Conservation (phyloP, 768 basidiomycete species). For the Boletus fagicola region DNA sequence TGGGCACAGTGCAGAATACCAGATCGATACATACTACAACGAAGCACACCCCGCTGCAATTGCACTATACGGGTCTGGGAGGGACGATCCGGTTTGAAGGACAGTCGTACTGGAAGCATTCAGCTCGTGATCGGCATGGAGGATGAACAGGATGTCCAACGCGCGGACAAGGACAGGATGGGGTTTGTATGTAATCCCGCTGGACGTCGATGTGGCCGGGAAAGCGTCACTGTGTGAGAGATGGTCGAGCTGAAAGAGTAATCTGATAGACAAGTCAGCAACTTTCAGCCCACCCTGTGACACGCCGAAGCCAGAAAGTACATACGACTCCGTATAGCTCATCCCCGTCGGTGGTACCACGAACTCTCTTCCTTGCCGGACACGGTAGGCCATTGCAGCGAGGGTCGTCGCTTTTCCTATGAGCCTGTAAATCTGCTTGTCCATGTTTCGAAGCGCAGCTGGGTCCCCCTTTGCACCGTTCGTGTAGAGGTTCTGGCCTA, state of each 20-base stretch:
- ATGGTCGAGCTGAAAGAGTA: conserved; percentile 90
- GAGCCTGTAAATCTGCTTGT: conserved; percentile 87
- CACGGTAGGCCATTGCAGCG: conserved; percentile 94
- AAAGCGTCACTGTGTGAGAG: conserved; percentile 40
- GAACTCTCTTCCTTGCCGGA: conserved; percentile 87
- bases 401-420: conserved; percentile 88
- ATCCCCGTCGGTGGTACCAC: conserved; percentile 80
- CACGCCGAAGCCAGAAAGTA: background rate
- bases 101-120: conserved; percentile 87
- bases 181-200: conserved; percentile 60
- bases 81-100: conserved; percentile 82
- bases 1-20: background rate
- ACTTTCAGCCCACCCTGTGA: background rate
- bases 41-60: conserved; percentile 89
- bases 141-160: conserved; percentile 81
- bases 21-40: conserved; percentile 61
- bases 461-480: conserved; percentile 63
- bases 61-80: conserved; percentile 89
- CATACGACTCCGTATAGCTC: conserved; percentile 78
- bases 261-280: conserved; percentile 40
- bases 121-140: conserved; percentile 90
- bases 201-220: conserved; percentile 39
- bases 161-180: conserved; percentile 86
- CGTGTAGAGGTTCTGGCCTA: conserved; percentile 79
- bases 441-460: conserved; percentile 74